Evolutionary conservation across 164 flowering plant genomes (phyloP), one percentile per base, ranked within the genome.

Genomic region (Nelumbo lutea): DNA sequence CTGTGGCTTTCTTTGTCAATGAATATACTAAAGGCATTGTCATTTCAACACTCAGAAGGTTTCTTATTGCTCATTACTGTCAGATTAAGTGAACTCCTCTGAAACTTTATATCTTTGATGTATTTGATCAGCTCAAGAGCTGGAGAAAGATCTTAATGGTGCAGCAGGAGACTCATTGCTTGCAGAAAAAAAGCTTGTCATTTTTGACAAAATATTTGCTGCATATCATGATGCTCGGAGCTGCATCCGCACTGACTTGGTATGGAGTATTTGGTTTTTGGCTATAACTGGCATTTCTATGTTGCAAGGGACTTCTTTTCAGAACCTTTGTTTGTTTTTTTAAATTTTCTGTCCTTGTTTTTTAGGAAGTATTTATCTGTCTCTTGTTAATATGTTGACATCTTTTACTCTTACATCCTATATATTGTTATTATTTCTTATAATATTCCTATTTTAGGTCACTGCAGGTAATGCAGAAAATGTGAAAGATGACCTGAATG

Each of bases 191-290:
- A 89, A 72, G 73, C 84, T 96, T 64, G 84, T 63, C 50, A 73
- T 82, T 58, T 92, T 83, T 81, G 98, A 93, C 79, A 96, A 93
- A 80, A 83, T 96, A 9, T 93, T 96, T 80, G 70, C 90, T 62
- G 91, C 98, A 48, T 96, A 96, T 79, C 87, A 88, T 75, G 98
- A 93, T 48, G 98, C 99, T 9, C 84, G 96, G 86, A 86, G 94
- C 75, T 85, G 77, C 81, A 91, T 93, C 68, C 93, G 96, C 46
- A 85, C 75, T 78, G 99, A 96, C 76, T 81, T 96, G 97, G 99
- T 96, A 81, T 70, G 84, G 48, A 41, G 6, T 13, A 6, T n/a
- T 52, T 64, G 8, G 9, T 59, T 8, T 2, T 56, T 48, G 44
- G 50, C 40, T 45, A 40, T 15, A 68, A 46, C 61, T 42, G 42